Percentiles rank a stretch among this genome's conserved stretches.
These are phyloP conservation scores for Lasiodiplodia hormozganensis DNA, from an alignment of 2,329 filamentous ascomycete genomes.

Conservation along the genomic window DNA sequence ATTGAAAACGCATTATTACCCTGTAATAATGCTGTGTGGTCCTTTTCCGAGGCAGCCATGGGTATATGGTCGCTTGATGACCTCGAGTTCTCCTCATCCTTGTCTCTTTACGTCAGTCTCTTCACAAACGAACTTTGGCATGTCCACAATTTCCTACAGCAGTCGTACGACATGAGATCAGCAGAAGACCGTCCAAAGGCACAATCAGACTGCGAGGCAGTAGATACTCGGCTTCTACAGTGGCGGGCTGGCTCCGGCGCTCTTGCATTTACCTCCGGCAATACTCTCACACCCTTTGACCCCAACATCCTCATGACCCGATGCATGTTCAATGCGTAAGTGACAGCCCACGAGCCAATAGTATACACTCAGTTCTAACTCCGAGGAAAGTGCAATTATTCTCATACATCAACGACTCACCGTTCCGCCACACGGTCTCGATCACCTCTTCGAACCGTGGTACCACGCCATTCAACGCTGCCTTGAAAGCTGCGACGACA, in stretches of 20 bases:
- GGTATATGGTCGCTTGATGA: slow-evolving; percentile 35
- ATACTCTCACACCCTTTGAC: slow-evolving; percentile 32
- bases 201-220: slow-evolving; percentile 36
- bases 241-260: slow-evolving; percentile 38
- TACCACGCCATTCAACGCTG: slow-evolving; percentile 40
- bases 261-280: slow-evolving; percentile 32
- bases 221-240: slow-evolving; percentile 36
- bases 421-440: slow-evolving; percentile 34
- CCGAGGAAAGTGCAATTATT: slow-evolving; percentile 33
- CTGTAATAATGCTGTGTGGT: slow-evolving; percentile 39
- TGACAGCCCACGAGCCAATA: not conserved
- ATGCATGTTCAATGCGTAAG: slow-evolving; percentile 37
- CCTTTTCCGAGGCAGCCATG: slow-evolving; percentile 37
- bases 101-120: slow-evolving; percentile 38
- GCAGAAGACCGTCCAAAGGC: slow-evolving; percentile 35
- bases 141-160: slow-evolving; percentile 38
- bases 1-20: slow-evolving; percentile 35
- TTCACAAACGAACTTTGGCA: slow-evolving; percentile 37
- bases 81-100: slow-evolving; percentile 36
- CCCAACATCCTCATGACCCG: slow-evolving; percentile 36
- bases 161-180: slow-evolving; percentile 37
- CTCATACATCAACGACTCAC: slow-evolving; percentile 37
- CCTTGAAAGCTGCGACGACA: slow-evolving; percentile 38
- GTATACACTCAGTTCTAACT: too few species aligned
- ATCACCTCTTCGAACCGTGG: slow-evolving; percentile 38